These are phyloP conservation scores for Pyrenopolyporus hunteri DNA, from an alignment of 495 filamentous ascomycete species.

Conservation along the genomic window DNA sequence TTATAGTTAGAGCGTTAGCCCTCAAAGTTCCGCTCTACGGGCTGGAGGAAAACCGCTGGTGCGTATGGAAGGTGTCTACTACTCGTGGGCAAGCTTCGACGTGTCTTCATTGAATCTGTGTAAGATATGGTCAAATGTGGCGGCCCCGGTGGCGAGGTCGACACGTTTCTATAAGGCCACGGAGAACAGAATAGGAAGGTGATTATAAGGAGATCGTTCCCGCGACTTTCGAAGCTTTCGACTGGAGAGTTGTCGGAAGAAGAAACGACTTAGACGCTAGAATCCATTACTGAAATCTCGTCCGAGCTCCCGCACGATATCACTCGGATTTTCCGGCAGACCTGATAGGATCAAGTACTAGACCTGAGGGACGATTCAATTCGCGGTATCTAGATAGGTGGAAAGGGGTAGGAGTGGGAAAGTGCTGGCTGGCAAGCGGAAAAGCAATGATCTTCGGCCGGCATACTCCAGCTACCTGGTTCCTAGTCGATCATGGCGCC, in stretches of 20 bases:
- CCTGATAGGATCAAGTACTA: not conserved
- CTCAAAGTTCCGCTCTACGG: not conserved
- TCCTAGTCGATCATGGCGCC: constrained; percentile 20
- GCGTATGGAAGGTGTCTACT: constrained; percentile 4
- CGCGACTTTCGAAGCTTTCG: not conserved
- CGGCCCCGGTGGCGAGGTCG: constrained; percentile 8
- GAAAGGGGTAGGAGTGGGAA: constrained; percentile 4
- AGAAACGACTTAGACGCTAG: not conserved
- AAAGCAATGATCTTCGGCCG: constrained; percentile 15
- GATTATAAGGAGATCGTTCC: constrained; percentile 1
- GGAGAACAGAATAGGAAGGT: constrained; percentile 16
- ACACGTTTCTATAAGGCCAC: constrained; percentile 2
- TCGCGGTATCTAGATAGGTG: too few species aligned
- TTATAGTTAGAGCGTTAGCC: not conserved
- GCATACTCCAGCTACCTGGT: constrained; percentile 25
- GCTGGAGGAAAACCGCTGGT: constrained; percentile 4
- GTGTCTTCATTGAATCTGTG: constrained; percentile 9
- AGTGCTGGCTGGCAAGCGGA: not conserved
- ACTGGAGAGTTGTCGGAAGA: not conserved
- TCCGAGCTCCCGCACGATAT: not conserved
- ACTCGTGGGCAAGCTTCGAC: constrained; percentile 7
- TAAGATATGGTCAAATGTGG: constrained; percentile 20
- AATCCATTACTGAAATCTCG: not conserved
- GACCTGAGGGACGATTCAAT: not conserved
- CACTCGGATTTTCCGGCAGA: too few species aligned